Base-by-base conservation (phyloP, 495 filamentous ascomycete species). In the Talaromyces thailandensis region DNA sequence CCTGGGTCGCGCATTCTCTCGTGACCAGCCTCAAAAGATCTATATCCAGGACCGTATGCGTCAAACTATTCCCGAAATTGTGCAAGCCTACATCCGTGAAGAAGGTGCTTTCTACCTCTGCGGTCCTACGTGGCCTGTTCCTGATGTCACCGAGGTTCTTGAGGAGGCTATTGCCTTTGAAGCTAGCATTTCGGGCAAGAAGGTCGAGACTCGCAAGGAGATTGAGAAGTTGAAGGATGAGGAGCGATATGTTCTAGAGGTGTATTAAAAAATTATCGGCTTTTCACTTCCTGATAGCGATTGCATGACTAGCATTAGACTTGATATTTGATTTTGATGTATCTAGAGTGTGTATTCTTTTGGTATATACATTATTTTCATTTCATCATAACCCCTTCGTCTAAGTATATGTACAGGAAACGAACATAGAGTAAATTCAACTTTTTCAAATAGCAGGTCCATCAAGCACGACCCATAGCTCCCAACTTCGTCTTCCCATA, bases 31-130 rank as follows among this genome's bases (percentile, higher is more conserved):
- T 21, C 82, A 97, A 82, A 98, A 98, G 86, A 96, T 98, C 64
- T 98, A 98, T 70, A 98, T 98, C 71, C 94, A 98, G 79, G 94
- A 98, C 69, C 86, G 92, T 64, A 98, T 98, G 94, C 84, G 94
- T 61, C 82, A 98, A 81, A 88, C 86, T 2, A 74, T 97, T 37
- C 73, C 75, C n/a, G 89, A 96, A 58, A 92, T 98, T 61, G 84
- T 93, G 64, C 76, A 94, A 74, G 91, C 92, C 7, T 97, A 98
- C 72, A 84, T 96, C 69, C 81, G 87, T 71, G 83, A 96, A 63
- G 89, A 93, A 65, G 94, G 94, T 56, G 84, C 86, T 9, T 98
- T 98, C 78, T 98, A 98, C 75, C 86, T 98, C 24, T 98, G 94
- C 63, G 94, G 94, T 56, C 94, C 94, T 18, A 98, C 94, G 18